Percentiles rank a stretch among this genome's conserved stretches.
phyloP scores from a whole-genome alignment of 257 asterid genomes.

The Knoxia roxburghii region DNA sequence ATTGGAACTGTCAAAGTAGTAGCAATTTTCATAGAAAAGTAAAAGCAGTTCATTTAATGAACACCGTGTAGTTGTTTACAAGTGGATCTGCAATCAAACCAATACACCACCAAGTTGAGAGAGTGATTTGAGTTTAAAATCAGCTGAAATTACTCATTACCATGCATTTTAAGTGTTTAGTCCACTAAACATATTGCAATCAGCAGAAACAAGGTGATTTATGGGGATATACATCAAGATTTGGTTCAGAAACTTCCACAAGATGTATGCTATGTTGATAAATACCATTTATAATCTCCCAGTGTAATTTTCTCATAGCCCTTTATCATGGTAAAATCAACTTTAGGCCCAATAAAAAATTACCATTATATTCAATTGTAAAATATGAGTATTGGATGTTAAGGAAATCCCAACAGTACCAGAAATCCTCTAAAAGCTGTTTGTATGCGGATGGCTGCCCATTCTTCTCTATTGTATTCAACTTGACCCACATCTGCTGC shows the following conservation, averaged over 20 bases:
- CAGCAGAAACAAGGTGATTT: background rate
- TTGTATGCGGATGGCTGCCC: constrained; percentile 88
- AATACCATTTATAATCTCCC: too few species aligned
- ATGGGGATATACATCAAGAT: background rate
- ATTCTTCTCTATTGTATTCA: constrained; percentile 58
- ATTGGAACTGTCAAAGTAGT: background rate
- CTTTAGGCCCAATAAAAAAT: background rate
- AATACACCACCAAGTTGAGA: background rate
- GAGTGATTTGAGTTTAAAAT: background rate
- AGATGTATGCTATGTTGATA: background rate
- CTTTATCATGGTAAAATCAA: background rate
- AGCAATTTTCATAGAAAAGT: background rate
- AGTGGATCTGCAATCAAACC: background rate
- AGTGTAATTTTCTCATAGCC: too few species aligned
- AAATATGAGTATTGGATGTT: background rate
- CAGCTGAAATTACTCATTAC: background rate
- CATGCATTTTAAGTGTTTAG: background rate
- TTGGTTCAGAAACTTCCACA: background rate
- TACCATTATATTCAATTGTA: background rate
- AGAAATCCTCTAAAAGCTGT: constrained; percentile 92
- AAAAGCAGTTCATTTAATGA: background rate
- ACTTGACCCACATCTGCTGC: constrained; percentile 40
- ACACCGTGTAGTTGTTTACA: background rate
- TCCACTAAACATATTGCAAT: background rate
- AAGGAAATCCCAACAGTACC: constrained; percentile 44